Conservation (phyloP, 352 stramenopile species). For the Phytopythium boreale region DNA sequence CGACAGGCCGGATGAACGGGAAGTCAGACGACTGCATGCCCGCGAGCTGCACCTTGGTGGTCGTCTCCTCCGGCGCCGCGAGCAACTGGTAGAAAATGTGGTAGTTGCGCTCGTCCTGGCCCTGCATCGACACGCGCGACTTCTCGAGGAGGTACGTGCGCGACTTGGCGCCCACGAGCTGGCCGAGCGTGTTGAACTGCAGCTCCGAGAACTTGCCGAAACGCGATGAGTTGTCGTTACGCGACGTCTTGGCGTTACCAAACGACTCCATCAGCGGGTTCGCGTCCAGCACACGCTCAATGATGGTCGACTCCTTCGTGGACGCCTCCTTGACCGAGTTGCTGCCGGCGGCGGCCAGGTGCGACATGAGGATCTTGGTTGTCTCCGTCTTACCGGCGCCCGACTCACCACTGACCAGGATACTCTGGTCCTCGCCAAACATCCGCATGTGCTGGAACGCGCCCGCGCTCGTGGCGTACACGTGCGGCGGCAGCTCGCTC, state of each 20-base stretch:
- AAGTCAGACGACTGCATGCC: slow-evolving; percentile 80
- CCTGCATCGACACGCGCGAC: slow-evolving; percentile 88
- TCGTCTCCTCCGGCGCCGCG: slow-evolving; percentile 47
- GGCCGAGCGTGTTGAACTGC: slow-evolving; percentile 89
- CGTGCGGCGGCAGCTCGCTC: slow-evolving; percentile 69
- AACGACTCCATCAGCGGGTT: slow-evolving; percentile 93
- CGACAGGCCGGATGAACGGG: slow-evolving; percentile 55
- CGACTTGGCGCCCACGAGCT: slow-evolving; percentile 78
- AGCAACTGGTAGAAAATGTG: slow-evolving; percentile 99
- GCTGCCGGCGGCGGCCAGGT: slow-evolving; percentile 75
- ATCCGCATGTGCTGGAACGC: slow-evolving; percentile 83
- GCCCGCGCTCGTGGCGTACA: slow-evolving; percentile 76
- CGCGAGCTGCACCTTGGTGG: slow-evolving; percentile 59
- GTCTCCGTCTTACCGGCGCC: slow-evolving; percentile 95
- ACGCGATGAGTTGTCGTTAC: slow-evolving; percentile 95
- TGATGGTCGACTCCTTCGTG: slow-evolving; percentile 64
- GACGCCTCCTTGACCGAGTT: slow-evolving; percentile 25
- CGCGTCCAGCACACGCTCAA: slow-evolving; percentile 75
- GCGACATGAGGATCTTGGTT: slow-evolving; percentile 96
- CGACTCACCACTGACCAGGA: slow-evolving; percentile 84
- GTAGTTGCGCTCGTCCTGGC: slow-evolving; percentile 96
- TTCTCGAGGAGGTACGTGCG: slow-evolving; percentile 89
- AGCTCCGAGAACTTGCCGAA: slow-evolving; percentile 97
- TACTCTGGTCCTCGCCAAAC: slow-evolving; percentile 80
- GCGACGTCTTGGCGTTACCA: slow-evolving; percentile 95